These are phyloP conservation scores for Sclerotinia minor DNA, from an alignment of 2,329 filamentous ascomycete species.

Conservation along the genomic window DNA sequence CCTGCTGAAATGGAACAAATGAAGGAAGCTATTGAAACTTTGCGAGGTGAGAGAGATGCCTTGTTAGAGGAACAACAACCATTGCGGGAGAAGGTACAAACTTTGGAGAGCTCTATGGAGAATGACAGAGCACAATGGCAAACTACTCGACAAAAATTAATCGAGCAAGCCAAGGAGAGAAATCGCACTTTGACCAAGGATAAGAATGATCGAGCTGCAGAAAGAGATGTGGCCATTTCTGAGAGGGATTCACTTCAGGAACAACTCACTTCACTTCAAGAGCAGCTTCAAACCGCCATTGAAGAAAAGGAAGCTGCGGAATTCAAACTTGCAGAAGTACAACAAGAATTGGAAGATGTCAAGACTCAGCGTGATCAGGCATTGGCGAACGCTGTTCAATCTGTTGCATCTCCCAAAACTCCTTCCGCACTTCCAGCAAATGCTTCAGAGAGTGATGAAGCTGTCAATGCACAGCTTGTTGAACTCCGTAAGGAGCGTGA, in stretches of 20 bases:
- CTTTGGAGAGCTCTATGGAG: slow-evolving; percentile 55
- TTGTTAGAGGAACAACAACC: slow-evolving; percentile 44
- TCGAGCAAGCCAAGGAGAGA: slow-evolving; percentile 64
- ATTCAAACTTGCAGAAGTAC: slow-evolving; percentile 41
- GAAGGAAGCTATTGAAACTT: slow-evolving; percentile 69
- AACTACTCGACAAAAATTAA: slow-evolving; percentile 53
- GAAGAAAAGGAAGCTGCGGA: slow-evolving; percentile 41
- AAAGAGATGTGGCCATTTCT: slow-evolving; percentile 43
- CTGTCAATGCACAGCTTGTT: slow-evolving; percentile 53
- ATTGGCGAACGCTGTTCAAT: slow-evolving; percentile 33
- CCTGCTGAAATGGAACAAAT: slow-evolving; percentile 89
- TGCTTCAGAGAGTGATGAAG: slow-evolving; percentile 53
- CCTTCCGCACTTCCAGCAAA: slow-evolving; percentile 47
- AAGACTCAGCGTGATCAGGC: slow-evolving; percentile 50
- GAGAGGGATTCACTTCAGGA: slow-evolving; percentile 47
- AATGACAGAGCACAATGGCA: slow-evolving; percentile 57
- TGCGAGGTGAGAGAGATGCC: slow-evolving; percentile 65
- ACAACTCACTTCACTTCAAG: slow-evolving; percentile 46
- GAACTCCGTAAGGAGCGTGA: slow-evolving; percentile 62
- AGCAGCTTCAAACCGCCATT: slow-evolving; percentile 50
- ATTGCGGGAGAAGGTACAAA: slow-evolving; percentile 55
- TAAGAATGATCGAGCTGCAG: slow-evolving; percentile 53
- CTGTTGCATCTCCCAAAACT: slow-evolving; percentile 33
- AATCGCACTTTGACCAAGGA: slow-evolving; percentile 56
- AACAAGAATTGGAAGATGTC: slow-evolving; percentile 47